Percentiles rank a stretch among this genome's conserved stretches.
Conservation (phyloP, 1,139 yeast species). For the Cylindricascospora bacillispora region DNA sequence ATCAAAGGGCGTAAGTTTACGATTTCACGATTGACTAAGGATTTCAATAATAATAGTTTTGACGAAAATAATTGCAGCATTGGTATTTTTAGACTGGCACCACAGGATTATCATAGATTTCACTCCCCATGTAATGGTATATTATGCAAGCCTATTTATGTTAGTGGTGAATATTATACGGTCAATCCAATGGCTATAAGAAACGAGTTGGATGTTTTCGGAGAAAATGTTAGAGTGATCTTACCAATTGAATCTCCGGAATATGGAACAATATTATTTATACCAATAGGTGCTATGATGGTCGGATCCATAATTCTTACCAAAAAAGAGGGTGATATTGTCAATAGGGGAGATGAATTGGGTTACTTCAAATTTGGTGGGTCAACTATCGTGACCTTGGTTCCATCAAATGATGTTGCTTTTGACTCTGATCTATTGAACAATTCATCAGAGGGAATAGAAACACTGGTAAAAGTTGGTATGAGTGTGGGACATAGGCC, state of each 20-base stretch:
- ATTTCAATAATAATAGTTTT: constrained; percentile 30
- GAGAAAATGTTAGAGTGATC: constrained; percentile 74
- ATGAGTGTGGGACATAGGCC: constrained; percentile 79
- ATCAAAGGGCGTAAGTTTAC: constrained; percentile 78
- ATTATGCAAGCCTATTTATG: constrained; percentile 50
- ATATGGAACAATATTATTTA: constrained; percentile 67
- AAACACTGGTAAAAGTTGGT: constrained; percentile 79
- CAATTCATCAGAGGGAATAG: constrained; percentile 60
- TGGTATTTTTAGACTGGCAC: constrained; percentile 80
- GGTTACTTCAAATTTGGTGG: constrained; percentile 97
- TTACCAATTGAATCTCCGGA: constrained; percentile 61
- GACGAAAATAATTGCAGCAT: constrained; percentile 41
- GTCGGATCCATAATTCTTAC: constrained; percentile 82
- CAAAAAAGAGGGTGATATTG: constrained; percentile 43
- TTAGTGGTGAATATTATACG: constrained; percentile 87
- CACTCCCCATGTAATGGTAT: constrained; percentile 77
- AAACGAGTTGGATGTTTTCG: constrained; percentile 79
- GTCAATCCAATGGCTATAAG: constrained; percentile 97
- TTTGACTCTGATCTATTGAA: constrained; percentile 65
- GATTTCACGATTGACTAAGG: constrained; percentile 46
- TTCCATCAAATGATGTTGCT: constrained; percentile 30
- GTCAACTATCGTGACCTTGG: constrained; percentile 61
- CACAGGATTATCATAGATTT: constrained; percentile 93
- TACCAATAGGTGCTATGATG: constrained; percentile 97
- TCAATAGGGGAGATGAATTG: constrained; percentile 66